Percentiles rank a stretch among this genome's conserved stretches.
Conservation (phyloP, 2,329 filamentous ascomycete genomes). For the Akanthomyces uredinophilus region DNA sequence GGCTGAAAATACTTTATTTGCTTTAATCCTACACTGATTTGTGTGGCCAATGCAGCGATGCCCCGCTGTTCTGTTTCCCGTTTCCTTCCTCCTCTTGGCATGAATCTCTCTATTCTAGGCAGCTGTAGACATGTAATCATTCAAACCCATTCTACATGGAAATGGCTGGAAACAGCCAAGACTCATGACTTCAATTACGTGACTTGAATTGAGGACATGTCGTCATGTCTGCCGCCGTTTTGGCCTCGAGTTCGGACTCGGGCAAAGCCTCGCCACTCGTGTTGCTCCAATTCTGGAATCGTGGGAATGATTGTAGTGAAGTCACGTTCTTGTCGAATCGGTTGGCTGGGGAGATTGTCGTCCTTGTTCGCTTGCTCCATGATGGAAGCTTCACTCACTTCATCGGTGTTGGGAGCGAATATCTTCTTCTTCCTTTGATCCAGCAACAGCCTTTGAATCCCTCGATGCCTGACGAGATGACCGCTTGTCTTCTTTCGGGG, state of each 20-base stretch:
- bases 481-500: neutral
- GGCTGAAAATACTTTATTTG: neutral
- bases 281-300: neutral
- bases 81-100: neutral
- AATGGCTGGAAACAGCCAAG: neutral
- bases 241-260: neutral
- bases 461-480: neutral
- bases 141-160: neutral
- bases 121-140: neutral
- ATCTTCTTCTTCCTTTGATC: neutral
- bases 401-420: conserved; percentile 13
- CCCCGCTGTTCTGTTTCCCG: neutral
- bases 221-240: neutral
- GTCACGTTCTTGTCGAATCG: neutral
- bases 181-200: neutral
- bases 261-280: neutral
- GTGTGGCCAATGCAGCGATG: neutral
- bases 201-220: neutral
- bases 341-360: neutral
- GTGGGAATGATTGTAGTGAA: neutral
- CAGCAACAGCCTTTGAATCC: neutral
- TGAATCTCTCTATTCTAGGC: neutral
- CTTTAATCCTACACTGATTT: neutral
- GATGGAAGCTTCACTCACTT: neutral
- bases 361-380: neutral